Conservation (phyloP, 2,329 filamentous ascomycete species). For the Trichoderma oligosporum region DNA sequence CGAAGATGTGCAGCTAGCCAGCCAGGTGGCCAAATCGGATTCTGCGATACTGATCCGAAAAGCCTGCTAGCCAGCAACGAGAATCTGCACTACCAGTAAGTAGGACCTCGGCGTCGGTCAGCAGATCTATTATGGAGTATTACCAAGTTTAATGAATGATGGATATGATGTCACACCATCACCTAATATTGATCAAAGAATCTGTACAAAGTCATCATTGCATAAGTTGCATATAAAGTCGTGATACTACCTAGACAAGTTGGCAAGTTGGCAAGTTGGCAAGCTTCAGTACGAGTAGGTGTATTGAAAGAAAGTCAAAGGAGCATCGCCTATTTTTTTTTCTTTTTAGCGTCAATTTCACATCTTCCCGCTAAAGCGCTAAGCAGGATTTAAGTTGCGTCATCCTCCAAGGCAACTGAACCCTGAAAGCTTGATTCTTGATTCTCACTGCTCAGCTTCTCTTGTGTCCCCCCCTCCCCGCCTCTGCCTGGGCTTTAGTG, state of each 20-base stretch:
- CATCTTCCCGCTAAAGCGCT: slow-evolving; percentile 11
- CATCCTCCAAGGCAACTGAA: background rate
- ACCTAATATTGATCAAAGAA: no score
- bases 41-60: background rate
- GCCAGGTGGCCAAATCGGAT: slow-evolving; percentile 17
- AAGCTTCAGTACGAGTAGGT: no score
- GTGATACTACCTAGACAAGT: no score
- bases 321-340: no score
- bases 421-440: background rate
- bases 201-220: no score
- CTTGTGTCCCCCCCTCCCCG: no score
- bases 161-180: no score
- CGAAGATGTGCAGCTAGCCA: background rate
- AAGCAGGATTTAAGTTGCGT: slow-evolving; percentile 13
- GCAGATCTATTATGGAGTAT: slow-evolving; percentile 3
- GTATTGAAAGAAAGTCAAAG: no score
- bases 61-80: slow-evolving; percentile 5
- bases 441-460: background rate
- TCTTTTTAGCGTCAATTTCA: slow-evolving; percentile 8
- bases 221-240: no score
- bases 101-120: slow-evolving; percentile 10
- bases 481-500: no score
- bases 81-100: slow-evolving; percentile 1
- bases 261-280: no score
- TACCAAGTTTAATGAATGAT: no score